Percentiles rank a stretch among this genome's conserved stretches.
Evolutionary conservation across 371 early-diverging fungal genomes (phyloP).

Genomic region (Saksenaea oblongispora): DNA sequence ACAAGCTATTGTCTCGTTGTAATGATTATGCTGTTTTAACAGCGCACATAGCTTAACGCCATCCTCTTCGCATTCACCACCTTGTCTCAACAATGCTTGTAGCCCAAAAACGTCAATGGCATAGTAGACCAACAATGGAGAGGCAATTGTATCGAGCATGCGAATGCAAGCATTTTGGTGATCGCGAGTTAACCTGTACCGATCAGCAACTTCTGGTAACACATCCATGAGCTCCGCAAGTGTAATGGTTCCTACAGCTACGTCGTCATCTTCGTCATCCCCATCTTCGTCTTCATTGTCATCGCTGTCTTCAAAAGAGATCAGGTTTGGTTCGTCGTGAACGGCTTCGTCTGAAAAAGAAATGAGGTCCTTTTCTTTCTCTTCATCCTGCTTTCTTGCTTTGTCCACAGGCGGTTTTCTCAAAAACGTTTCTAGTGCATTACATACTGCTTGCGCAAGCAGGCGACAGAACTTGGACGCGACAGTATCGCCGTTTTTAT

Average conservation of each 20-base stretch:
- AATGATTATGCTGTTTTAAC: slow-evolving; percentile 26
- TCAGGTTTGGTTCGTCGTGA: slow-evolving; percentile 25
- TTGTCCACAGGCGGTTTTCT: slow-evolving; percentile 20
- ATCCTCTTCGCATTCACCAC: slow-evolving; percentile 28
- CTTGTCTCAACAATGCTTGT: slow-evolving; percentile 13
- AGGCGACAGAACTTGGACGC: slow-evolving; percentile 32
- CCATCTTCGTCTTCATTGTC: slow-evolving; percentile 14
- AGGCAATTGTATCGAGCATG: slow-evolving; percentile 22
- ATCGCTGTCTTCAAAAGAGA: slow-evolving; percentile 30
- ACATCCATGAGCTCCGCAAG: slow-evolving; percentile 16
- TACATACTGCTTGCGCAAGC: slow-evolving; percentile 24
- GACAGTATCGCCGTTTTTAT: slow-evolving; percentile 21
- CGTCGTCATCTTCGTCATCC: slow-evolving; percentile 19
- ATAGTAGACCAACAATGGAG: slow-evolving; percentile 38
- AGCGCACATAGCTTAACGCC: slow-evolving; percentile 28
- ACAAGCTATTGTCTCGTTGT: slow-evolving; percentile 31
- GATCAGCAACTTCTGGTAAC: slow-evolving; percentile 16
- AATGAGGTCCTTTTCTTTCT: slow-evolving; percentile 28
- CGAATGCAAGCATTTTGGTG: slow-evolving; percentile 27
- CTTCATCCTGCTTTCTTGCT: slow-evolving; percentile 5
- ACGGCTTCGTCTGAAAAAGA: slow-evolving; percentile 23
- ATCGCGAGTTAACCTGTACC: slow-evolving; percentile 13
- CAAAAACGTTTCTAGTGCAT: slow-evolving; percentile 23
- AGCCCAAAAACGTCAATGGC: slow-evolving; percentile 35
- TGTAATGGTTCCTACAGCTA: slow-evolving; percentile 14